Conservation (phyloP, 2,329 filamentous ascomycete genomes). For the Stagonosporopsis chrysanthemi region DNA sequence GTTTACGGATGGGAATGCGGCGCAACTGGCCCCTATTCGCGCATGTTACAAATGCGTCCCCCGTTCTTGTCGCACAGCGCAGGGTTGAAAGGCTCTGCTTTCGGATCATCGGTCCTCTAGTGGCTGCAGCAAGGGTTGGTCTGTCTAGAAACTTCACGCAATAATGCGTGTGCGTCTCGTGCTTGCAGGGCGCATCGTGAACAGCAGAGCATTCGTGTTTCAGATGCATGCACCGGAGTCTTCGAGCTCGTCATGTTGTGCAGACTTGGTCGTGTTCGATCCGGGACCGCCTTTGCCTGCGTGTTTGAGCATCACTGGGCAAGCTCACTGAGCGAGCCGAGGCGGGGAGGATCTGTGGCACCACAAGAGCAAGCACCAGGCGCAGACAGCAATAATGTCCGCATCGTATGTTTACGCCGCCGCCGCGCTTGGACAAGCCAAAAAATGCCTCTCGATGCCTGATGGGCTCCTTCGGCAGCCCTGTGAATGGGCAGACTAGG, state of each 20-base stretch:
- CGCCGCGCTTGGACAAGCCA: slow-evolving; percentile 11
- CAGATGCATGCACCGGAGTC: not conserved
- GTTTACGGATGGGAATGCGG: slow-evolving; percentile 10
- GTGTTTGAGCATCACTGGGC: not conserved
- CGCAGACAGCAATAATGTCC: slow-evolving; percentile 8
- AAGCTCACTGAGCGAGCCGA: slow-evolving; percentile 5
- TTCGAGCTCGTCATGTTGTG: not conserved
- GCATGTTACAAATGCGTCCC: slow-evolving; percentile 13
- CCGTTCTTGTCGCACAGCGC: slow-evolving; percentile 17
- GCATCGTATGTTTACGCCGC: slow-evolving; percentile 20
- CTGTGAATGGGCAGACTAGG: slow-evolving; percentile 15
- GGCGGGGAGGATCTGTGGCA: slow-evolving; percentile 1
- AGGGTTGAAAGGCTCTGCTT: slow-evolving; percentile 15
- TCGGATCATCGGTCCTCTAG: slow-evolving; percentile 22
- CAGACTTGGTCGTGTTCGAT: not conserved
- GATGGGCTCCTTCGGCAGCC: slow-evolving; percentile 18
- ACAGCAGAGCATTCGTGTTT: slow-evolving; percentile 5
- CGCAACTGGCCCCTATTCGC: slow-evolving; percentile 7
- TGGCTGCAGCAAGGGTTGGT: slow-evolving; percentile 18
- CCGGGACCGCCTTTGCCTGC: not conserved
- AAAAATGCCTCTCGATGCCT: slow-evolving; percentile 24
- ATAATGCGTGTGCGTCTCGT: slow-evolving; percentile 19
- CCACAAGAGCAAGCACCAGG: slow-evolving; percentile 7
- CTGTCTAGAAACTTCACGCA: slow-evolving; percentile 21
- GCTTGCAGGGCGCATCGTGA: slow-evolving; percentile 11